These are phyloP conservation scores for Cantharellus cinnabarinus DNA, from an alignment of 768 basidiomycete genomes.

Conservation along the genomic window DNA sequence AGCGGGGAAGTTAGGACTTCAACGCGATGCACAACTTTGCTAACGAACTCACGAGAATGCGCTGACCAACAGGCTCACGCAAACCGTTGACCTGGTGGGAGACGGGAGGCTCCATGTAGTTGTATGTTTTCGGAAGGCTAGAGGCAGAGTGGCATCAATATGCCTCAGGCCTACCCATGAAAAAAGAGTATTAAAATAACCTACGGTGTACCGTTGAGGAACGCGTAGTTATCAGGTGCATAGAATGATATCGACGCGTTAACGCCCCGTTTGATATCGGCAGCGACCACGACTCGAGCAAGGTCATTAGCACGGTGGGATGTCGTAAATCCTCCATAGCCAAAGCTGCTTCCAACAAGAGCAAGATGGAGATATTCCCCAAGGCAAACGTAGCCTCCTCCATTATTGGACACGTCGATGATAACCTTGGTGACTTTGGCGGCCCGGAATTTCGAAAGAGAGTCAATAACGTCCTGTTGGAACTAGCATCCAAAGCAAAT, in stretches of 20 bases:
- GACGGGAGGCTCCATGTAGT: slow-evolving; percentile 27
- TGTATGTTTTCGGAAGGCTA: slow-evolving; percentile 15
- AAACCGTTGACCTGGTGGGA: slow-evolving; percentile 26
- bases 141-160: background rate
- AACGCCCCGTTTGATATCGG: background rate
- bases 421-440: slow-evolving; percentile 31
- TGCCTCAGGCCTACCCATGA: too few relatives aligned
- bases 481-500: slow-evolving; percentile 19
- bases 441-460: slow-evolving; percentile 26
- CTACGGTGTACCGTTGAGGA: slow-evolving; percentile 26
- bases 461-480: slow-evolving; percentile 29
- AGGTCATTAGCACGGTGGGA: background rate
- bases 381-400: slow-evolving; percentile 44
- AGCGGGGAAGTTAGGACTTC: too few relatives aligned
- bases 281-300: background rate
- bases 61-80: slow-evolving; percentile 26
- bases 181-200: too few relatives aligned
- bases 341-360: slow-evolving; percentile 28
- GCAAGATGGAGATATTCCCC: slow-evolving; percentile 39
- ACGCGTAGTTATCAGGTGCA: slow-evolving; percentile 31
- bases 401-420: slow-evolving; percentile 42
- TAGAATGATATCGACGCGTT: slow-evolving; percentile 31
- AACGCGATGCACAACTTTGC: too few relatives aligned
- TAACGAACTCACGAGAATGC: background rate
- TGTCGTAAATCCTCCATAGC: slow-evolving; percentile 20